These are phyloP conservation scores for Leishmania braziliensis DNA, from an alignment of 208 protist species.

Conservation along the genomic window DNA sequence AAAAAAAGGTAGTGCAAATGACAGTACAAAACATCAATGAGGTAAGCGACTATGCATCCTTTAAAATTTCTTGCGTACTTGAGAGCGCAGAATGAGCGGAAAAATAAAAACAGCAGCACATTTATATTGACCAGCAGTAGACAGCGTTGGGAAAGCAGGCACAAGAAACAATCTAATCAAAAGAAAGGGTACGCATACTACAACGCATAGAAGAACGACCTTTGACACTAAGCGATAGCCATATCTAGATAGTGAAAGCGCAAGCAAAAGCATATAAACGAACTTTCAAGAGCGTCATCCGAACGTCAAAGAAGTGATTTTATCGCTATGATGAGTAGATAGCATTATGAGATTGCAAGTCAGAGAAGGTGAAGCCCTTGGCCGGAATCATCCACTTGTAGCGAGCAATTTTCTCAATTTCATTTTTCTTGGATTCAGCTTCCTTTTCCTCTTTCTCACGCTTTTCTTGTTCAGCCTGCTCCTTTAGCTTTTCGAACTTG, in stretches of 20 bases:
- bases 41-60: background rate
- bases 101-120: background rate
- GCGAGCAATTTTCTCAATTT: slow-evolving; percentile 35
- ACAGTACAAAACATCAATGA: too few species aligned
- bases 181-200: background rate
- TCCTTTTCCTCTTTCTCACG: slow-evolving; percentile 30
- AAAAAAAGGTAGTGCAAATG: too few species aligned
- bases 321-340: slow-evolving; percentile 12
- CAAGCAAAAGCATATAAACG: background rate
- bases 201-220: background rate
- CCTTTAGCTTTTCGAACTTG: slow-evolving; percentile 43
- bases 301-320: background rate
- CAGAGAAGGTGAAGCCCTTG: slow-evolving; percentile 46
- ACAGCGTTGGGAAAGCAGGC: background rate
- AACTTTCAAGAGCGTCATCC: background rate
- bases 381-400: slow-evolving; percentile 50
- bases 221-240: background rate
- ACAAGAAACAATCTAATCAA: background rate
- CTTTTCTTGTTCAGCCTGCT: slow-evolving; percentile 30
- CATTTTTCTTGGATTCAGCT: slow-evolving; percentile 20
- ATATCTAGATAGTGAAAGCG: background rate
- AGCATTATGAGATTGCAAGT: slow-evolving; percentile 58
- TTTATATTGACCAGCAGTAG: background rate
- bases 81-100: background rate
- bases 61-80: background rate